A percentile compares a stretch with the other conserved stretches of the same genome.
phyloP scores from a whole-genome alignment of 2,329 filamentous ascomycete species.

The Volutella citrinella region DNA sequence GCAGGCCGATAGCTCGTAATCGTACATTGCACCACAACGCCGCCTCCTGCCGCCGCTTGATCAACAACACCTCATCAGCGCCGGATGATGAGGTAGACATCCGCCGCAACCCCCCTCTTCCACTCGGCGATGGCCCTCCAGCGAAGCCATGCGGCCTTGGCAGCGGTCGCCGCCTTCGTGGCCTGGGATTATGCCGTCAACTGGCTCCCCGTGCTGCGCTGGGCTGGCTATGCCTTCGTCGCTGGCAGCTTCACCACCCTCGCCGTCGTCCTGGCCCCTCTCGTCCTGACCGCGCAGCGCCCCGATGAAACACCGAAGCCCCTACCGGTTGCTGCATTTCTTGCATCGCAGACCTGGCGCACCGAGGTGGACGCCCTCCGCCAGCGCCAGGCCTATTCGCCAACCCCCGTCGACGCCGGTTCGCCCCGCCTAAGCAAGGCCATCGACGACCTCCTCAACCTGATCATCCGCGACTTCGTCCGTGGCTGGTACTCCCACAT shows the following conservation, averaged over 20 bases:
- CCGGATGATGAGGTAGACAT: constrained; percentile 30
- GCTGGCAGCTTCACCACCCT: constrained; percentile 60
- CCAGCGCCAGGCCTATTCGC: constrained; percentile 63
- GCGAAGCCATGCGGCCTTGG: constrained; percentile 68
- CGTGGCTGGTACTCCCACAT: constrained; percentile 86
- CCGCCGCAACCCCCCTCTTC: too few species aligned
- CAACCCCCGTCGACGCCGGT: constrained; percentile 68
- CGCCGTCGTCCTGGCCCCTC: constrained; percentile 52
- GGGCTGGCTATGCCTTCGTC: constrained; percentile 80
- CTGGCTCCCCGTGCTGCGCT: constrained; percentile 80
- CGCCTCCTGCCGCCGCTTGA: constrained; percentile 17
- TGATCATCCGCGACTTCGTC: constrained; percentile 81
- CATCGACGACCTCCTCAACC: constrained; percentile 73
- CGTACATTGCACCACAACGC: too few species aligned
- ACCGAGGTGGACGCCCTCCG: constrained; percentile 66
- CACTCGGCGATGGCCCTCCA: constrained; percentile 64
- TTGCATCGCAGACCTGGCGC: constrained; percentile 62
- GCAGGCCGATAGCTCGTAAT: constrained; percentile 15
- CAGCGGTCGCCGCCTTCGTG: constrained; percentile 69
- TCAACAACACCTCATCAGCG: constrained; percentile 19
- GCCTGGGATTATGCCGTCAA: constrained; percentile 84
- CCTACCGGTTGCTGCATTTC: constrained; percentile 56
- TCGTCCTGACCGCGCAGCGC: constrained; percentile 54
- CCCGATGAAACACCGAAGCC: constrained; percentile 39
- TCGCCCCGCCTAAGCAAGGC: constrained; percentile 76